phyloP scores from a whole-genome alignment of 202 grass and related monocot species.

The Tripidium arundinaceum region DNA sequence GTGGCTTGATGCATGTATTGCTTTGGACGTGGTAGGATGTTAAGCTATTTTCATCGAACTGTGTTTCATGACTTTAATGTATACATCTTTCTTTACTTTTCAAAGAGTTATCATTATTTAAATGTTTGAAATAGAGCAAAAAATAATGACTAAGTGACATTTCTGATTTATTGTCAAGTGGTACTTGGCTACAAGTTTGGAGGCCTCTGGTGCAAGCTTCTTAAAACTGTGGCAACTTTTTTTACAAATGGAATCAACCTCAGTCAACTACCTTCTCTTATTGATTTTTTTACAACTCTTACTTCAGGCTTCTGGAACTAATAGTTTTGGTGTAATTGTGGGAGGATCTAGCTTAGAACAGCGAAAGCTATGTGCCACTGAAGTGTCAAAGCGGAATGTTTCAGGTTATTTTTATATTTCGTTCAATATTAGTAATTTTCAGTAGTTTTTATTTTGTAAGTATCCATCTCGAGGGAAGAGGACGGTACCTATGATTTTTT shows the following conservation, averaged over 20 bases:
- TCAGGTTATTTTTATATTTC: slow-evolving; percentile 56
- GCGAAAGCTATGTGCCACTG: slow-evolving; percentile 69
- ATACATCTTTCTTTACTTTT: background rate
- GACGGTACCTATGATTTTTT: background rate
- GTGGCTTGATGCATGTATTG: slow-evolving; percentile 88
- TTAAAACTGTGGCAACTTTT: background rate
- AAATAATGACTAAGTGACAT: background rate
- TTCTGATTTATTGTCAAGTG: background rate
- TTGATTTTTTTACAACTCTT: slow-evolving; percentile 8
- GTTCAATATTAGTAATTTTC: slow-evolving; percentile 9
- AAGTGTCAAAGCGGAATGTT: slow-evolving; percentile 77
- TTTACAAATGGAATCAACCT: background rate
- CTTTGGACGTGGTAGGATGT: slow-evolving; percentile 52
- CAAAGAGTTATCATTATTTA: background rate
- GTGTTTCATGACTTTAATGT: background rate
- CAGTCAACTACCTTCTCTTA: background rate
- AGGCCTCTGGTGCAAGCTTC: background rate
- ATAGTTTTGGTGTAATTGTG: slow-evolving; percentile 73
- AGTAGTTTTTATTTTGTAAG: slow-evolving; percentile 1
- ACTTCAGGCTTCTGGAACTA: slow-evolving; percentile 64
- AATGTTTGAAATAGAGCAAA: background rate
- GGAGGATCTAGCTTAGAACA: slow-evolving; percentile 74
- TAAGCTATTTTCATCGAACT: background rate
- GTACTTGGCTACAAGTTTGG: background rate
- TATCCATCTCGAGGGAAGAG: background rate